Evolutionary conservation across 768 basidiomycete genomes (phyloP).

Genomic region (Ramaria rubella): DNA sequence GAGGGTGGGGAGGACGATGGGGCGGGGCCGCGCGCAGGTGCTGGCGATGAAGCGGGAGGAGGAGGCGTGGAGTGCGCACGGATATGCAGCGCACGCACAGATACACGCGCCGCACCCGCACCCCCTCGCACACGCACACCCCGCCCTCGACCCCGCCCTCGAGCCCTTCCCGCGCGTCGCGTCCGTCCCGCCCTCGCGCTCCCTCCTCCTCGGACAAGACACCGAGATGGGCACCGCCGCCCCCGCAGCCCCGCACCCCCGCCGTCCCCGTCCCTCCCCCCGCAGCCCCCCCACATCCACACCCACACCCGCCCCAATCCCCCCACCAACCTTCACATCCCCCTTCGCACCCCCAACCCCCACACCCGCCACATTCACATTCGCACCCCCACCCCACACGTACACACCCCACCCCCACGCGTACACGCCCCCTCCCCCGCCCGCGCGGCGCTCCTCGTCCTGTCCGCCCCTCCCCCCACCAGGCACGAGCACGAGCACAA

Average conservation of each 20-base stretch:
- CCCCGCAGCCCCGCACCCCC: neutral
- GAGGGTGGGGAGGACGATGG: no score
- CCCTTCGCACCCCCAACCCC: neutral
- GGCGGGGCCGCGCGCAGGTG: no score
- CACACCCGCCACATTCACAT: neutral
- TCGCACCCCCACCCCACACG: neutral
- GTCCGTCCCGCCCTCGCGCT: neutral
- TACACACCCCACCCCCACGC: neutral
- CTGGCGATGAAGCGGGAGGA: neutral
- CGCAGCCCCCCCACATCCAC: neutral
- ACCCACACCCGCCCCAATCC: no score
- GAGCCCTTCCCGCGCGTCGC: no score
- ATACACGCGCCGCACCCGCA: neutral
- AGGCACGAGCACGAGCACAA: no score
- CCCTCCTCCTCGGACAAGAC: neutral
- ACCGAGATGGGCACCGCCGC: neutral
- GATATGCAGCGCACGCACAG: neutral
- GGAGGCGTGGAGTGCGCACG: neutral
- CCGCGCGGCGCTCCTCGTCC: neutral
- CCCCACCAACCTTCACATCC: neutral
- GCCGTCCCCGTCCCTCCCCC: neutral
- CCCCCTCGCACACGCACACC: neutral
- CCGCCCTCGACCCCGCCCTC: neutral
- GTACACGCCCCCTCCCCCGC: neutral
- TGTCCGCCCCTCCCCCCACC: slow-evolving; percentile 8